Percentiles rank a stretch among this genome's conserved stretches.
Conservation (phyloP, 1,139 yeast genomes). For the Diutina ranongensis region DNA sequence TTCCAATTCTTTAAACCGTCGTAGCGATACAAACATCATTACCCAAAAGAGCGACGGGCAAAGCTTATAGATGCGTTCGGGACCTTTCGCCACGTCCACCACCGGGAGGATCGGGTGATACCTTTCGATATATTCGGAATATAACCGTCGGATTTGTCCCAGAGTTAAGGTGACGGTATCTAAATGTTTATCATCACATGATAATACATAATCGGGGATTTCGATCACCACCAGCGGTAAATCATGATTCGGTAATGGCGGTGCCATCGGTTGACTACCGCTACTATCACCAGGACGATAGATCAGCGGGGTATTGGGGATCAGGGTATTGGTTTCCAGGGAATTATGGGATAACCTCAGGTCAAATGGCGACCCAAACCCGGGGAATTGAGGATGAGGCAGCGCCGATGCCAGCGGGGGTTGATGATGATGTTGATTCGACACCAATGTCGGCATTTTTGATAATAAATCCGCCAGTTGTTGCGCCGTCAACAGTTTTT, state of each 20-base stretch:
- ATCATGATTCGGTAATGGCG: not conserved
- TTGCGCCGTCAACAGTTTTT: conserved; percentile 41
- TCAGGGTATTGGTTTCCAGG: conserved; percentile 1
- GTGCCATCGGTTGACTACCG: not conserved
- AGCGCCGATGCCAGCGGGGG: not conserved
- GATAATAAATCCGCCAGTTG: conserved; percentile 19
- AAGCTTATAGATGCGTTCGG: conserved; percentile 62
- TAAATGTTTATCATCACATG: conserved; percentile 54
- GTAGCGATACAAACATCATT: conserved; percentile 69
- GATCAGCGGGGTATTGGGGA: conserved; percentile 4
- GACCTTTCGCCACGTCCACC: conserved; percentile 71
- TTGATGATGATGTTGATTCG: not conserved
- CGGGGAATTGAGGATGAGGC: not conserved
- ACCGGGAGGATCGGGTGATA: conserved; percentile 85
- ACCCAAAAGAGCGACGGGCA: conserved; percentile 95
- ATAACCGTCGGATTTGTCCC: conserved; percentile 53
- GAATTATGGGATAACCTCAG: not conserved
- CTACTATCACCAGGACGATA: not conserved
- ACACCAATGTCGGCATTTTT: conserved; percentile 1
- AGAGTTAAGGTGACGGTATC: conserved; percentile 55
- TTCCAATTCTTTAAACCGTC: conserved; percentile 39
- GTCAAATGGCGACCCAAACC: conserved; percentile 1
- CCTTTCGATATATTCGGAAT: conserved; percentile 53
- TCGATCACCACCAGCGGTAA: conserved; percentile 11
- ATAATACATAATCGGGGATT: conserved; percentile 25